Conservation (phyloP, 2,329 filamentous ascomycete species). For the Pseudogymnoascus sp. region DNA sequence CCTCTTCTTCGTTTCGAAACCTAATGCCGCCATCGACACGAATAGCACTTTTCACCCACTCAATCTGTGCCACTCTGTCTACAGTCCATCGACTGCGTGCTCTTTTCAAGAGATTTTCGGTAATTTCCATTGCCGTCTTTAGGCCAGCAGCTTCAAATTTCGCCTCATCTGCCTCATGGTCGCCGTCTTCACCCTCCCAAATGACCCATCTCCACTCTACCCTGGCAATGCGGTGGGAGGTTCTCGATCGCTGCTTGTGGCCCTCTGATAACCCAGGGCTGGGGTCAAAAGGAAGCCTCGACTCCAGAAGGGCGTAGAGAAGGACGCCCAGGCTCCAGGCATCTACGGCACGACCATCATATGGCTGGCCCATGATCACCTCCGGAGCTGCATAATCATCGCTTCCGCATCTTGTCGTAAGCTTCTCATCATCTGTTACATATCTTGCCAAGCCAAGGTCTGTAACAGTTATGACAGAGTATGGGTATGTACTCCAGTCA, state of each 20-base stretch:
- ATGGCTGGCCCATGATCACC: constrained; percentile 88
- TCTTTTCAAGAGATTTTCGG: constrained; percentile 77
- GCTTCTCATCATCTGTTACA: constrained; percentile 74
- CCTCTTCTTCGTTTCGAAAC: constrained; percentile 45
- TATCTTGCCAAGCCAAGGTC: constrained; percentile 85
- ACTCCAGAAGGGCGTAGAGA: constrained; percentile 87
- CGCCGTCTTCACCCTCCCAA: constrained; percentile 74
- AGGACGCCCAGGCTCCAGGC: constrained; percentile 93
- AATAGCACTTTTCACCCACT: constrained; percentile 73
- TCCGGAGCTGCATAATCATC: constrained; percentile 97
- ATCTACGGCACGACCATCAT: constrained; percentile 86
- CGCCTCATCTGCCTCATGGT: constrained; percentile 63
- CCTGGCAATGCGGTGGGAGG: constrained; percentile 87
- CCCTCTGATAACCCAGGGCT: constrained; percentile 67
- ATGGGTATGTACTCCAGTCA: constrained; percentile 68
- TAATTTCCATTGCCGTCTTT: constrained; percentile 68
- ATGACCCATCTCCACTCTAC: constrained; percentile 94
- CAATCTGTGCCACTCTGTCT: constrained; percentile 59
- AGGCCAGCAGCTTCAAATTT: constrained; percentile 58
- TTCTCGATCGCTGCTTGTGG: constrained; percentile 68
- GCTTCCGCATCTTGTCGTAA: constrained; percentile 90
- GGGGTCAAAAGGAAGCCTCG: constrained; percentile 87
- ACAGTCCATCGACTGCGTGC: constrained; percentile 71
- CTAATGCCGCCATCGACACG: constrained; percentile 53
- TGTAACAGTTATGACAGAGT: constrained; percentile 79